These are phyloP conservation scores for Arthrobotrys conoides DNA, from an alignment of 2,329 filamentous ascomycete species.

Conservation along the genomic window DNA sequence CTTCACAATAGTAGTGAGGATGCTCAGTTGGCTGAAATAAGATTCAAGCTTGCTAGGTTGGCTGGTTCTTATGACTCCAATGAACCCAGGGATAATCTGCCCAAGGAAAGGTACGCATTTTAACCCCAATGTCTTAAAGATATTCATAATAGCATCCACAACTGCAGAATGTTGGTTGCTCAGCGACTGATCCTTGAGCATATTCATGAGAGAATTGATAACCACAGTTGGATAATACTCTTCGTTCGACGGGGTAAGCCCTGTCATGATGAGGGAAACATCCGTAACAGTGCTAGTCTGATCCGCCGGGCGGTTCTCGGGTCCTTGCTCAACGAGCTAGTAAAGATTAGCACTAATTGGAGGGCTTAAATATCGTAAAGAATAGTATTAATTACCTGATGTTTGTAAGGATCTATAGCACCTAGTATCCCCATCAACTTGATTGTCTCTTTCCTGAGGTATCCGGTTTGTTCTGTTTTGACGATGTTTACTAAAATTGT, in stretches of 20 bases:
- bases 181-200: slow-evolving; percentile 90
- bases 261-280: slow-evolving; percentile 97
- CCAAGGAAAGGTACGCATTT: slow-evolving; percentile 96
- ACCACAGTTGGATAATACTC: slow-evolving; percentile 99
- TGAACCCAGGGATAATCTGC: slow-evolving; percentile 93
- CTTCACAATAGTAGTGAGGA: slow-evolving; percentile 92
- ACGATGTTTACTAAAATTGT: slow-evolving; percentile 95
- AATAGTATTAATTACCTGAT: slow-evolving; percentile 74
- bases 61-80: slow-evolving; percentile 87
- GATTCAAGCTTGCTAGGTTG: slow-evolving; percentile 85
- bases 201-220: slow-evolving; percentile 92
- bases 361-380: not conserved
- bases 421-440: slow-evolving; percentile 96
- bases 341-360: slow-evolving; percentile 65
- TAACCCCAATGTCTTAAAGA: slow-evolving; percentile 94
- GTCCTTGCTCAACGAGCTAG: slow-evolving; percentile 87
- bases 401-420: slow-evolving; percentile 94
- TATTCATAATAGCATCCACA: slow-evolving; percentile 98
- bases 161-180: slow-evolving; percentile 92
- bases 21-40: slow-evolving; percentile 96
- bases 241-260: slow-evolving; percentile 94
- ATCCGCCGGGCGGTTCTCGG: slow-evolving; percentile 80
- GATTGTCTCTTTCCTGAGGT: slow-evolving; percentile 91
- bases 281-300: slow-evolving; percentile 83
- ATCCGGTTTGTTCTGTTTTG: slow-evolving; percentile 88